Conservation (phyloP, 192 early-diverging fungal genomes). For the Backusella psychrophila region DNA sequence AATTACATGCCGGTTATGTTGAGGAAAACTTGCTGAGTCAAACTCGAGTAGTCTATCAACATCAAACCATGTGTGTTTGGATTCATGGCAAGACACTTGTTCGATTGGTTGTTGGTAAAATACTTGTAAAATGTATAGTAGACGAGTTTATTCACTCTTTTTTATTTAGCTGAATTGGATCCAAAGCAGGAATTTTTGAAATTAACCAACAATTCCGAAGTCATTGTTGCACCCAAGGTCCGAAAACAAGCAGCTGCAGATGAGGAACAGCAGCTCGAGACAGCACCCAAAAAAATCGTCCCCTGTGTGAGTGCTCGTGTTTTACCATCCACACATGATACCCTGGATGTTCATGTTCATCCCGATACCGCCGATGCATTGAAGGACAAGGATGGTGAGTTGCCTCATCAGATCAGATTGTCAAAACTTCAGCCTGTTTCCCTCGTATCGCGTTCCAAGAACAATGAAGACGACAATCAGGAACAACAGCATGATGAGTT, state of each 20-base stretch:
- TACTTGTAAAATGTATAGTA: not conserved
- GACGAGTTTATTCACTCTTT: not conserved
- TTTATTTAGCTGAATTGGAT: conserved; percentile 45
- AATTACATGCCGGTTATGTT: conserved; percentile 71
- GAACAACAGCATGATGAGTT: conserved; percentile 35
- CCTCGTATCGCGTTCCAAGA: not conserved
- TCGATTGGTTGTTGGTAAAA: conserved; percentile 53
- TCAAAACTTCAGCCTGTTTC: conserved; percentile 44
- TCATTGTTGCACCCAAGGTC: conserved; percentile 72
- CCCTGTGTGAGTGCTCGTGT: not conserved
- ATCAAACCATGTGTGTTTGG: conserved; percentile 75
- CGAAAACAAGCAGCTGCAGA: conserved; percentile 38
- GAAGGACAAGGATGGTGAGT: conserved; percentile 15
- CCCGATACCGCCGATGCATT: conserved; percentile 36
- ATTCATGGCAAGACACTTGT: conserved; percentile 65
- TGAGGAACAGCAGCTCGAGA: not conserved
- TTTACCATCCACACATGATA: conserved; percentile 8
- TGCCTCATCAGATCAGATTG: conserved; percentile 29
- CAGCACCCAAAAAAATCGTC: not conserved
- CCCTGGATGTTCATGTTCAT: conserved; percentile 39
- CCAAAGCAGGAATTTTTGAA: conserved; percentile 48
- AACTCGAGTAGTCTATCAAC: conserved; percentile 61
- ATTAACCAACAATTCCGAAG: conserved; percentile 65
- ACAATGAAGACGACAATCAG: conserved; percentile 12
- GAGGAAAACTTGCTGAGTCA: conserved; percentile 71